Evolutionary conservation across 768 basidiomycete genomes (phyloP).

Genomic region (Rhodotorula sphaerocarpa): DNA sequence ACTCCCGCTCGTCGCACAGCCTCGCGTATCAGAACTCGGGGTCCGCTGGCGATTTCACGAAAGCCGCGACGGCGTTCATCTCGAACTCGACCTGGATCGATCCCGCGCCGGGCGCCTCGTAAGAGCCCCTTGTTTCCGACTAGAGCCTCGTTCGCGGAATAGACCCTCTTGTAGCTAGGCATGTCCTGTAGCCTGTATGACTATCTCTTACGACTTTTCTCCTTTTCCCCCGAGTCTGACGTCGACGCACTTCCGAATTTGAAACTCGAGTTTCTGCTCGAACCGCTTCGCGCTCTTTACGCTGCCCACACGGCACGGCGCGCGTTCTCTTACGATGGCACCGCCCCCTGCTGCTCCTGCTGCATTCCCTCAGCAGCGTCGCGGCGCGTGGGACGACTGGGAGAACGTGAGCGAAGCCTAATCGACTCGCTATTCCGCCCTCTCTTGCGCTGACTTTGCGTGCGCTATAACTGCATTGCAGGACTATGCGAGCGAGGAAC

Average conservation of each 20-base stretch:
- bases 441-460: neutral
- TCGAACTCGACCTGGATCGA: conserved; percentile 76
- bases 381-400: conserved; percentile 11
- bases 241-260: too few species aligned
- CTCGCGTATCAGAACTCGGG: conserved; percentile 41
- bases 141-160: neutral
- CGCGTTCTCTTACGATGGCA: too few species aligned
- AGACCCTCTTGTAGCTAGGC: neutral
- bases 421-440: neutral
- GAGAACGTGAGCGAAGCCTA: conserved; percentile 5
- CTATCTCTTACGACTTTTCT: too few species aligned
- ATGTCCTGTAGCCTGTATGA: too few species aligned
- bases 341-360: neutral
- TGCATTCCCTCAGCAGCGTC: neutral
- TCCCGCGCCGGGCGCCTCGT: conserved; percentile 52
- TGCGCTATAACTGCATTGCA: neutral
- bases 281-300: too few species aligned
- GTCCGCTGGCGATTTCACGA: conserved; percentile 63
- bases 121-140: neutral
- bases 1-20: neutral
- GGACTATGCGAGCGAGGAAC: conserved; percentile 10
- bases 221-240: too few species aligned
- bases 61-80: conserved; percentile 59
- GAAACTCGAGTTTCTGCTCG: too few species aligned
- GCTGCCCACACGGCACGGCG: too few species aligned